Conservation (phyloP, 148 eudicot genomes). For the Rhododendron mucronatum region DNA sequence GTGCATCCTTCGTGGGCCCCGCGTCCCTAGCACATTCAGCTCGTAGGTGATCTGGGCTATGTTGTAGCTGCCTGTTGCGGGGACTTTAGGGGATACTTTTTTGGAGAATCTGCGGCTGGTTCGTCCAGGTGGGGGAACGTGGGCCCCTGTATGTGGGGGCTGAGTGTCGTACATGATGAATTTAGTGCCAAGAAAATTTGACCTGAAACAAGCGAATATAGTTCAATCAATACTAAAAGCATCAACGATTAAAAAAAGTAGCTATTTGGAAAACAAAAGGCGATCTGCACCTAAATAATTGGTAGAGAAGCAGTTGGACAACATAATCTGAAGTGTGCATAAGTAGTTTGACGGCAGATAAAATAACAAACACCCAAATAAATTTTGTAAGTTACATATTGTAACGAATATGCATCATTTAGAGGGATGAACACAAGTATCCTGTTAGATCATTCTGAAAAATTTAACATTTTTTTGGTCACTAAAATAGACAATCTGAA, state of each 20-base stretch:
- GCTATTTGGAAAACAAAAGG: background rate
- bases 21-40: slow-evolving; percentile 61
- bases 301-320: background rate
- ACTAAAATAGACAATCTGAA: background rate
- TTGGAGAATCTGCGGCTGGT: slow-evolving; percentile 53
- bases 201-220: slow-evolving; percentile 25
- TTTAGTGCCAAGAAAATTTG: slow-evolving; percentile 59
- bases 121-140: slow-evolving; percentile 33
- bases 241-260: background rate
- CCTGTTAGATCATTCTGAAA: background rate
- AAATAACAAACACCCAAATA: background rate
- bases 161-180: slow-evolving; percentile 58
- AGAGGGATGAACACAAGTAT: background rate
- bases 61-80: slow-evolving; percentile 43
- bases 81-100: slow-evolving; percentile 57
- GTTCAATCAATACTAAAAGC: background rate
- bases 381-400: background rate
- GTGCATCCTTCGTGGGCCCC: slow-evolving; percentile 60
- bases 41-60: slow-evolving; percentile 51
- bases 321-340: background rate
- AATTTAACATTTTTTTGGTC: background rate
- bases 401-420: background rate
- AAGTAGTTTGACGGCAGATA: background rate
- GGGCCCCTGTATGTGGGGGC: slow-evolving; percentile 38
- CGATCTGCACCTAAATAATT: background rate